Conservation (phyloP, 2,329 filamentous ascomycete genomes). For the Stenocarpella maydis region DNA sequence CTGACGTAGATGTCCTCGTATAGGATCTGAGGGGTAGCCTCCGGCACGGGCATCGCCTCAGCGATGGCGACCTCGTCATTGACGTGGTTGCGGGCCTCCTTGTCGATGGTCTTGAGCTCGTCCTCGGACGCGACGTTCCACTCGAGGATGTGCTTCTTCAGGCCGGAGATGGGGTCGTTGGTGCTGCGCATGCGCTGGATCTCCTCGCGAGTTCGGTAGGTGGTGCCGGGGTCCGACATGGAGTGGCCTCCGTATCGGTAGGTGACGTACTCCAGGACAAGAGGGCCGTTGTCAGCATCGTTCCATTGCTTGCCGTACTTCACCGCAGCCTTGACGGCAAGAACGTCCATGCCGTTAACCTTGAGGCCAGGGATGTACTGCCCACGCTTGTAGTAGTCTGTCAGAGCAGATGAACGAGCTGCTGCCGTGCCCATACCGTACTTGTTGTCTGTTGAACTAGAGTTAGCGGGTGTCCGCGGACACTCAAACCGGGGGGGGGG, state of each 20-base stretch:
- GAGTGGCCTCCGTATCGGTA: conserved; percentile 99
- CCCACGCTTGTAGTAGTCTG: conserved; percentile 99
- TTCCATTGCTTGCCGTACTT: conserved; percentile 93
- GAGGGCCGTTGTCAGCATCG: conserved; percentile 82
- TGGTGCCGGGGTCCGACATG: conserved; percentile 99
- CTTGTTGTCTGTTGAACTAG: conserved; percentile 84
- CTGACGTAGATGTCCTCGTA: conserved; percentile 96
- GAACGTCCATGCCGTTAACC: conserved; percentile 99
- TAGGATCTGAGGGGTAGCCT: conserved; percentile 81
- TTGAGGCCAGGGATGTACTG: conserved; percentile 99
- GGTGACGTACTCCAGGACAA: conserved; percentile 98
- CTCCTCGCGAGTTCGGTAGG: conserved; percentile 98
- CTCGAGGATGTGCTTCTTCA: conserved; percentile 98
- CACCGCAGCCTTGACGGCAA: conserved; percentile 96
- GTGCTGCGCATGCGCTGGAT: conserved; percentile 99
- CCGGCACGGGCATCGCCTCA: conserved; percentile 85
- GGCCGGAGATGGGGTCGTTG: conserved; percentile 95
- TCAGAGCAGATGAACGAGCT: conserved; percentile 90
- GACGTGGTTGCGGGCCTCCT: conserved; percentile 85
- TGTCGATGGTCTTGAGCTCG: conserved; percentile 95
- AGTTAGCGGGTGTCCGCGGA: neutral
- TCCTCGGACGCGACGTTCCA: conserved; percentile 93
- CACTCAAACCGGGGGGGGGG: neutral
- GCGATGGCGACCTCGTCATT: conserved; percentile 90
- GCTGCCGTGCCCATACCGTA: conserved; percentile 99